Evolutionary conservation across 441 rosid species (phyloP).

Genomic region (Erodium texanum): DNA sequence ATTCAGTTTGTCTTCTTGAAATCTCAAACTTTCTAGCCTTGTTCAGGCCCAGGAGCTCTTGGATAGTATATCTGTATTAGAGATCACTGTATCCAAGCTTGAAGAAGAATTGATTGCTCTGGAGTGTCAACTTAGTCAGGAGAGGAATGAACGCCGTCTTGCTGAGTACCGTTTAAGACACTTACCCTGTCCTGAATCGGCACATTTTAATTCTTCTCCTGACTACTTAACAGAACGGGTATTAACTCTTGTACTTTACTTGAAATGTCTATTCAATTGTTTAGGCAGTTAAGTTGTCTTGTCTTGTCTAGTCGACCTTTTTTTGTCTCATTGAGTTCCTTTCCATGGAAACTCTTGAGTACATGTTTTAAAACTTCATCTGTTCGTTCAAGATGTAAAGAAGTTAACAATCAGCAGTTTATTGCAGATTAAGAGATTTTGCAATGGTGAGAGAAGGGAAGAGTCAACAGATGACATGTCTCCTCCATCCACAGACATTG

Average conservation of each 20-base stretch:
- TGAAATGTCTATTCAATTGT: not conserved
- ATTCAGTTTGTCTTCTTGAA: constrained; percentile 13
- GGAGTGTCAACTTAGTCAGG: constrained; percentile 70
- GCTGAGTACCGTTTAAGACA: constrained; percentile 50
- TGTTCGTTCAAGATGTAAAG: constrained; percentile 5
- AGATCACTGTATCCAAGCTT: constrained; percentile 69
- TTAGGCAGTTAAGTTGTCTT: not conserved
- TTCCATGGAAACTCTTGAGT: not conserved
- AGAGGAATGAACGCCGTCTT: constrained; percentile 68
- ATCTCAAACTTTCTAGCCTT: constrained; percentile 10
- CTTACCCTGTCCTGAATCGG: constrained; percentile 28
- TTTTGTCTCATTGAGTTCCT: not conserved
- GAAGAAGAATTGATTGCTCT: constrained; percentile 64
- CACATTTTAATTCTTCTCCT: constrained; percentile 25
- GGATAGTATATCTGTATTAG: constrained; percentile 62
- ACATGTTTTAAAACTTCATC: not conserved
- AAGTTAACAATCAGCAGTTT: constrained; percentile 13
- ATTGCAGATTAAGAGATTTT: constrained; percentile 33
- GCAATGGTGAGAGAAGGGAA: constrained; percentile 26
- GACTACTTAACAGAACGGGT: constrained; percentile 35
- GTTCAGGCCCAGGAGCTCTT: constrained; percentile 70
- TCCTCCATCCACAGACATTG: constrained; percentile 15
- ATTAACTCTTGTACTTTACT: constrained; percentile 14
- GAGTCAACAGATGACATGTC: constrained; percentile 15
- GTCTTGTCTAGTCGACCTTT: not conserved